A percentile compares a stretch with the other conserved stretches of the same genome.
These are phyloP conservation scores for Corchorus olitorius DNA, from an alignment of 345 rosid species.

Conservation along the genomic window DNA sequence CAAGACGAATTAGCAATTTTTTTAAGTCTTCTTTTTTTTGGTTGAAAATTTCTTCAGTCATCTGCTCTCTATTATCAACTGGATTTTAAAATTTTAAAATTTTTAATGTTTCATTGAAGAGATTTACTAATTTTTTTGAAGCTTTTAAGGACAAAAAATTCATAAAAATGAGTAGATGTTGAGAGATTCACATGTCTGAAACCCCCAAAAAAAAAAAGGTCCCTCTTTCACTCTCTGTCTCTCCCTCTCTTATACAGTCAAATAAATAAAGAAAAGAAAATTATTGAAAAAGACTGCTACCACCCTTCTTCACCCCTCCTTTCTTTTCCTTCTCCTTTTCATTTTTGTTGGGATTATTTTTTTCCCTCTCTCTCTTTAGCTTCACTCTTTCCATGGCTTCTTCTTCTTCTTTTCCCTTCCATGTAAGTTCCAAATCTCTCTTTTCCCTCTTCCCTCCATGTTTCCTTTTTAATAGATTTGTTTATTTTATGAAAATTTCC, in stretches of 20 bases:
- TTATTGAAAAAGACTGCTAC: conserved; percentile 35
- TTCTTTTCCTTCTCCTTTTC: conserved; percentile 10
- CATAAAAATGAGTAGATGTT: neutral
- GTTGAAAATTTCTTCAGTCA: neutral
- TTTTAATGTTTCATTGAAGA: neutral
- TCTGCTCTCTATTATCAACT: neutral
- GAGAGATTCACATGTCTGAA: neutral
- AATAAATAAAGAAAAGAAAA: conserved; percentile 19
- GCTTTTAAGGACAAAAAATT: neutral
- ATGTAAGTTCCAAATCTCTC: conserved; percentile 49
- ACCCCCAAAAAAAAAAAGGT: neutral
- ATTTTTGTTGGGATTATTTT: neutral
- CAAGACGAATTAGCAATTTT: too few species aligned
- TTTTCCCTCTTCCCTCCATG: neutral
- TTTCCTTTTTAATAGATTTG: neutral
- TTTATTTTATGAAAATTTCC: neutral
- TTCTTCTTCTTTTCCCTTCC: conserved; percentile 26
- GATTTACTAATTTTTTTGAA: neutral
- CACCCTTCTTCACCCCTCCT: conserved; percentile 24
- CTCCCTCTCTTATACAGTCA: conserved; percentile 7
- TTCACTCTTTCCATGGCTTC: conserved; percentile 35
- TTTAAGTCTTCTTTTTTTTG: neutral
- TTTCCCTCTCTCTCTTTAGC: conserved; percentile 16
- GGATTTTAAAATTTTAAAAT: neutral
- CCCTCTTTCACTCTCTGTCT: neutral